phyloP scores from a whole-genome alignment of 2,329 filamentous ascomycete species.

The Arthrocladium fulminans region DNA sequence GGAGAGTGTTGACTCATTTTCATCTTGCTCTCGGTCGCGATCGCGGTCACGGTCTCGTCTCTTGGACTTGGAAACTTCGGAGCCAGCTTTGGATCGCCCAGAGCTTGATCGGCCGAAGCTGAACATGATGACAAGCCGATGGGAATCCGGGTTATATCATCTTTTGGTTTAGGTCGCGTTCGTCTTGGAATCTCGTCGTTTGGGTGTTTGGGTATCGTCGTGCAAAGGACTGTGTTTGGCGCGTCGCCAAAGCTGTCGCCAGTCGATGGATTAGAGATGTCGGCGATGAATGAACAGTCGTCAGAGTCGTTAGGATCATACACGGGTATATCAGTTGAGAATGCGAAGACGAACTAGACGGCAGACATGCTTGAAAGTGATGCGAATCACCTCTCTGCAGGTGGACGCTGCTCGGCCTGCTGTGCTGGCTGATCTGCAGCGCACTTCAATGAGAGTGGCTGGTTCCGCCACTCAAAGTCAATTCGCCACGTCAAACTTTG shows the following conservation, averaged over 20 bases:
- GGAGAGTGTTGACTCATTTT: constrained; percentile 8
- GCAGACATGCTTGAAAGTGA: constrained; percentile 5
- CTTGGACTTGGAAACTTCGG: constrained; percentile 16
- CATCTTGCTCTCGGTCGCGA: constrained; percentile 10
- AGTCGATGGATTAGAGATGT: background rate
- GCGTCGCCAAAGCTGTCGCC: constrained; percentile 1
- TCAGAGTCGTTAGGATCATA: background rate
- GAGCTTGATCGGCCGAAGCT: constrained; percentile 19
- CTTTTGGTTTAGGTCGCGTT: background rate
- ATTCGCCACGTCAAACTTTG: background rate
- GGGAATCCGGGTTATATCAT: constrained; percentile 2
- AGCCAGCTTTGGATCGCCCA: constrained; percentile 16
- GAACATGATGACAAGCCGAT: constrained; percentile 2
- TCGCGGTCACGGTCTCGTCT: constrained; percentile 6
- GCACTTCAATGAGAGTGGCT: constrained; percentile 5
- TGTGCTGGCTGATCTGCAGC: constrained; percentile 9
- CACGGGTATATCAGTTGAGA: constrained; percentile 1
- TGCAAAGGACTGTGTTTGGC: background rate
- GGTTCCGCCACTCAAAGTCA: constrained; percentile 1
- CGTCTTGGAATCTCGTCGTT: background rate
- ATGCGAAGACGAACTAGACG: background rate
- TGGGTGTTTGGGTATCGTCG: background rate
- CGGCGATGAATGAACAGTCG: constrained; percentile 4
- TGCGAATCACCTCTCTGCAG: constrained; percentile 1
- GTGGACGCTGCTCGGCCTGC: constrained; percentile 9